phyloP scores from a whole-genome alignment of 2,329 filamentous ascomycete species.

The Talaromyces sp. region DNA sequence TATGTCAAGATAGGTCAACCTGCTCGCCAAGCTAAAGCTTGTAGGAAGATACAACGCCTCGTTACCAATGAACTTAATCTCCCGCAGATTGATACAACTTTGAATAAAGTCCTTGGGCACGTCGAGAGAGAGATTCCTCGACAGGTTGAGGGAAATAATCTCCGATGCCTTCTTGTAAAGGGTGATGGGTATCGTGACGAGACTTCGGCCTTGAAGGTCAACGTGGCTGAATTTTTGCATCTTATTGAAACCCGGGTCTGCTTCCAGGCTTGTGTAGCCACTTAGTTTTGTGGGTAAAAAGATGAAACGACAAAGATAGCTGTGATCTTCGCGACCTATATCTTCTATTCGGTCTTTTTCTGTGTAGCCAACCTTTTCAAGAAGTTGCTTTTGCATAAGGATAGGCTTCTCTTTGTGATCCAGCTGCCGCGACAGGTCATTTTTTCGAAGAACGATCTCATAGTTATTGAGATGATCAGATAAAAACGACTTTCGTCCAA shows the following conservation, averaged over 20 bases:
- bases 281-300: constrained; percentile 89
- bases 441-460: constrained; percentile 92
- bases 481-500: constrained; percentile 92
- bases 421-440: constrained; percentile 83
- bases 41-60: constrained; percentile 84
- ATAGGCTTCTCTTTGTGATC: constrained; percentile 78
- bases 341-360: constrained; percentile 87
- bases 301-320: constrained; percentile 93
- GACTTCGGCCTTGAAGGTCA: constrained; percentile 83
- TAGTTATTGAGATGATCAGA: constrained; percentile 91
- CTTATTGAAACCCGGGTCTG: constrained; percentile 77
- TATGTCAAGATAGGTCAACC: constrained; percentile 85
- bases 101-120: constrained; percentile 96
- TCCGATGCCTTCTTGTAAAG: constrained; percentile 89
- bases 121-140: constrained; percentile 86
- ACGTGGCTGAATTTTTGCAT: constrained; percentile 92
- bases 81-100: constrained; percentile 83
- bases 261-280: constrained; percentile 71
- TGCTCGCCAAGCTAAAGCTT: constrained; percentile 78
- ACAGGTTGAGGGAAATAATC: constrained; percentile 93
- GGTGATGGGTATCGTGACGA: constrained; percentile 92
- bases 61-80: constrained; percentile 95
- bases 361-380: constrained; percentile 91
- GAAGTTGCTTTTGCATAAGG: constrained; percentile 84
- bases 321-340: constrained; percentile 93